Evolutionary conservation across 176 grass and related monocot species (phyloP), one percentile per base, ranked within the genome.

Genomic region (Olyra latifolia): DNA sequence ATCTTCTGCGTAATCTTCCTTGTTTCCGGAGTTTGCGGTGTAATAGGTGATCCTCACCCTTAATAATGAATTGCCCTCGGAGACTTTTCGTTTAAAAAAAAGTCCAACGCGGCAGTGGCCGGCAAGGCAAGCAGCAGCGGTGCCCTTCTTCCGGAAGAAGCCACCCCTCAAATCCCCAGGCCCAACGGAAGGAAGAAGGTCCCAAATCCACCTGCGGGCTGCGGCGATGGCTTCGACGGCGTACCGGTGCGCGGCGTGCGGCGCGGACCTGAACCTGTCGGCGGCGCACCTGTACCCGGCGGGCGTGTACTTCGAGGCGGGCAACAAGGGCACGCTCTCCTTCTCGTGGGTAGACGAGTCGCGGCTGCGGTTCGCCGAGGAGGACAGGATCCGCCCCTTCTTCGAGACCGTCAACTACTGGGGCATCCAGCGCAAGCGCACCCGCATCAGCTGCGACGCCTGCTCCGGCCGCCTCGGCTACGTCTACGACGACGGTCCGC

Each of bases 281-380:
- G 85, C 80, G 30, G 80, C 87, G 20, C 88, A 98, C 69, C 52
- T 92, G 47, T 98, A 89, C 85, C 88, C 95, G 24, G 73, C 77
- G 65, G 83, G 81, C 19, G 35, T 82, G 8, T 94, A 87, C 76
- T 98, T 98, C 74, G 95, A 94, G 80, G 90, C 92, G 6, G 92
- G 95, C 16, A 92, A 91, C 92, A 98, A 92, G 95, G 93, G 93
- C 38, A 98, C 90, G 54, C 74, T 98, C 39, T 98, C 95, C 83
- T 98, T 98, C 80, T 85, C 77, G 56, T 98, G 92, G 95, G 87
- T 89, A 69, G 92, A 98, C 68, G 90, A 92, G 68, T 88, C 90
- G 49, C 87, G 77, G 53, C 81, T 94, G 45, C 88, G 87, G 15
- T 93, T 98, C 86, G 63, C 76, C 44, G 57, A 81, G 52, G 95